Evolutionary conservation across 164 flowering plant species (phyloP).

Genomic region (Nymphaea colorata): DNA sequence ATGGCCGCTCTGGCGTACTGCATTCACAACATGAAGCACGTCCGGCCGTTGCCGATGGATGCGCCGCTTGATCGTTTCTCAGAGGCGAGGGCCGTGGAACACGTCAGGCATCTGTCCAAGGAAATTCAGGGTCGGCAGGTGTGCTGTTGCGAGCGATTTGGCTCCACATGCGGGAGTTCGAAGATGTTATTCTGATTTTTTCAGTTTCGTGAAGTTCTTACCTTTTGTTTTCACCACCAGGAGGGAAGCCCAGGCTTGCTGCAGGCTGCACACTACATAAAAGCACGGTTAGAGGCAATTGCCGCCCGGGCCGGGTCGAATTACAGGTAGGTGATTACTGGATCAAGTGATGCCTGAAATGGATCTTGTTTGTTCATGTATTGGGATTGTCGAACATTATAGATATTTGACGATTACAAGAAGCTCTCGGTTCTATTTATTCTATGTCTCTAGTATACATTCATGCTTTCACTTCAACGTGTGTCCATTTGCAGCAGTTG

Average conservation of each 20-base stretch:
- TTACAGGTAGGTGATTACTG: constrained; percentile 30
- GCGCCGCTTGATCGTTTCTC: constrained; percentile 83
- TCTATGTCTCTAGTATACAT: too few relatives aligned
- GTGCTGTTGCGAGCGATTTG: constrained; percentile 4
- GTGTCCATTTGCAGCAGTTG: too few relatives aligned
- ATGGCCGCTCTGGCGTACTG: constrained; percentile 49
- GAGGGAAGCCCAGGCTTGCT: constrained; percentile 83
- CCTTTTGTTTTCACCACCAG: constrained; percentile 15
- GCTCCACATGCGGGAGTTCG: background rate
- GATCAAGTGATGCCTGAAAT: background rate
- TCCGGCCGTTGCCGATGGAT: constrained; percentile 48
- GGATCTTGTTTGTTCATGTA: too few relatives aligned
- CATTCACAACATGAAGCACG: constrained; percentile 51
- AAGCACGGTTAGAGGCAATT: constrained; percentile 40
- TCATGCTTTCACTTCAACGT: too few relatives aligned
- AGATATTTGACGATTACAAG: too few relatives aligned
- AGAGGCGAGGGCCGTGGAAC: constrained; percentile 77
- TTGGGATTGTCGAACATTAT: too few relatives aligned
- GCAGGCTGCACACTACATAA: constrained; percentile 73
- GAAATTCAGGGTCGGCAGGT: constrained; percentile 91
- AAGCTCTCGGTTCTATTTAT: too few relatives aligned
- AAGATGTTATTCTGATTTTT: too few relatives aligned
- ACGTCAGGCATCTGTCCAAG: constrained; percentile 47
- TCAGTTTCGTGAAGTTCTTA: background rate
- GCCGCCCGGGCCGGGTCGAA: constrained; percentile 59